These are phyloP conservation scores for Sphaerulina populicola DNA, from an alignment of 2,329 filamentous ascomycete genomes.

Conservation along the genomic window DNA sequence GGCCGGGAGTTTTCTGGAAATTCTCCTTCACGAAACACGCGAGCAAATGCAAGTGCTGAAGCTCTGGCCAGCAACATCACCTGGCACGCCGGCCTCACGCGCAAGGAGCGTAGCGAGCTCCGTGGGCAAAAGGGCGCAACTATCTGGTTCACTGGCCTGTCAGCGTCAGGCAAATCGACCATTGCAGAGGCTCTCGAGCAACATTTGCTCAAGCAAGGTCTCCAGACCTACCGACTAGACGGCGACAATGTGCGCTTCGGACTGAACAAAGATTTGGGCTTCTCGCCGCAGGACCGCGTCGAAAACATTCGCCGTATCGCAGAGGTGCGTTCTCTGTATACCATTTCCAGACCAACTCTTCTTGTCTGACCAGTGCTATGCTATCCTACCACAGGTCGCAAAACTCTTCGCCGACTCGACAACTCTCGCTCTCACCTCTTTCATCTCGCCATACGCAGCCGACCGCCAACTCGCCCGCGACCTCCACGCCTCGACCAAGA, in stretches of 20 bases:
- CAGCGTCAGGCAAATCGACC: constrained; percentile 92
- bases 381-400: constrained; percentile 53
- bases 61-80: constrained; percentile 65
- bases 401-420: constrained; percentile 91
- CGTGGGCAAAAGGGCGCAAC: constrained; percentile 86
- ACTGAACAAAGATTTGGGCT: constrained; percentile 94
- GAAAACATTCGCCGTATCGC: constrained; percentile 97
- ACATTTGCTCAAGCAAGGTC: constrained; percentile 77
- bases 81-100: constrained; percentile 76
- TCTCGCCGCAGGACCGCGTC: constrained; percentile 83
- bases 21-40: background rate
- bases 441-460: constrained; percentile 89
- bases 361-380: background rate
- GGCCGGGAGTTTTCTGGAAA: background rate
- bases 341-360: no score
- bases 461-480: constrained; percentile 76
- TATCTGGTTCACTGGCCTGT: constrained; percentile 96
- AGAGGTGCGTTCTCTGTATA: constrained; percentile 45
- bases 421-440: constrained; percentile 83
- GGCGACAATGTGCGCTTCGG: constrained; percentile 98
- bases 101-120: constrained; percentile 62
- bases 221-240: constrained; percentile 85
- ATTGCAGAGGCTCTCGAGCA: constrained; percentile 95
- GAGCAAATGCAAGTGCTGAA: constrained; percentile 9
- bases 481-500: constrained; percentile 58